These are phyloP conservation scores for Trematosphaeria pertusa DNA, from an alignment of 2,329 filamentous ascomycete species.

Conservation along the genomic window DNA sequence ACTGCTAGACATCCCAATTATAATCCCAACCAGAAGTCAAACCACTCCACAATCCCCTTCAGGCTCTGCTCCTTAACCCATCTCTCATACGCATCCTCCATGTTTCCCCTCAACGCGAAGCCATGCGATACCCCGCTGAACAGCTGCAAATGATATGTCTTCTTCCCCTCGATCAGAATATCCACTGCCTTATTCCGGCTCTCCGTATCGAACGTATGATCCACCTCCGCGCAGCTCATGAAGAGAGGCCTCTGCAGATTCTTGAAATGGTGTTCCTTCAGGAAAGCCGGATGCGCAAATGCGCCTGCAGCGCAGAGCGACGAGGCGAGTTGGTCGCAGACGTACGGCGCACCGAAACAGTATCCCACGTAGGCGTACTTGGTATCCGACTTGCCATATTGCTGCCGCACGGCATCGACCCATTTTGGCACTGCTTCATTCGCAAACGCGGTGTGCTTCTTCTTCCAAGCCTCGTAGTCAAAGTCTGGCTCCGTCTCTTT, in stretches of 20 bases:
- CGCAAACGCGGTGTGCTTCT: conserved; percentile 55
- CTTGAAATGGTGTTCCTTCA: conserved; percentile 57
- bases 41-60: conserved; percentile 29
- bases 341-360: conserved; percentile 53
- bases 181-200: conserved; percentile 52
- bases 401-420: conserved; percentile 48
- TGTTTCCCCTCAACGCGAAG: conserved; percentile 43
- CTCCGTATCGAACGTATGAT: conserved; percentile 53
- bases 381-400: conserved; percentile 44
- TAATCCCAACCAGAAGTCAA: conserved; percentile 25
- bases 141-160: conserved; percentile 42
- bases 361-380: conserved; percentile 53
- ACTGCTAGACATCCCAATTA: too few species aligned
- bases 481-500: conserved; percentile 41
- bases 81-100: conserved; percentile 55
- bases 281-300: conserved; percentile 59
- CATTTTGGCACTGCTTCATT: conserved; percentile 54
- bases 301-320: conserved; percentile 53
- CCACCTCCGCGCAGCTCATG: conserved; percentile 55
- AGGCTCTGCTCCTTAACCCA: conserved; percentile 40
- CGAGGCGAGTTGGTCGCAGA: conserved; percentile 51
- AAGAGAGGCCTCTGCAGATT: conserved; percentile 54
- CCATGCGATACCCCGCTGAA: conserved; percentile 46
- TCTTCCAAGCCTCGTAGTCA: conserved; percentile 58
- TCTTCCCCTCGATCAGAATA: conserved; percentile 50